Conservation (phyloP, 768 basidiomycete species). For the Lactifluus subvellereus region DNA sequence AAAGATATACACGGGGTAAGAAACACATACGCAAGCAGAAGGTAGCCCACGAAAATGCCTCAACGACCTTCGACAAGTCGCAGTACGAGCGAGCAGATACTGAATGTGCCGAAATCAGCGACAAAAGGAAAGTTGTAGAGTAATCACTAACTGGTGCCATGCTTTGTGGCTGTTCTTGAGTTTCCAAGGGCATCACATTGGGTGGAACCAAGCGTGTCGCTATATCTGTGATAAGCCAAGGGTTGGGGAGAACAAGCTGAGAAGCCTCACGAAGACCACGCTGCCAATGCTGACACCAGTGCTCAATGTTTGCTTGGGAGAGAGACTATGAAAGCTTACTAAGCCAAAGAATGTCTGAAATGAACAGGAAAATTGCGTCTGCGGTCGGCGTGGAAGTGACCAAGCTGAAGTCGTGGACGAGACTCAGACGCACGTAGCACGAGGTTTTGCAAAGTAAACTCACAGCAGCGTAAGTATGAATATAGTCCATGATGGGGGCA, state of each 20-base stretch:
- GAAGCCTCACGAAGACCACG: conserved; percentile 22
- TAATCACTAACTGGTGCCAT: conserved; percentile 18
- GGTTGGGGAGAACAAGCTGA: neutral
- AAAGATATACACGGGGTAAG: neutral
- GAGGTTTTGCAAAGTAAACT: neutral
- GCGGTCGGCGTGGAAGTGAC: conserved; percentile 15
- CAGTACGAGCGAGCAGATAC: conserved; percentile 25
- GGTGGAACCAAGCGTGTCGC: conserved; percentile 16
- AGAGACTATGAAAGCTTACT: conserved; percentile 8
- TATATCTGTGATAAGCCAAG: neutral
- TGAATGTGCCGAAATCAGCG: neutral
- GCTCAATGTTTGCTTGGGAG: neutral
- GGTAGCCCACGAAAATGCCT: conserved; percentile 24
- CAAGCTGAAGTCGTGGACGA: conserved; percentile 10
- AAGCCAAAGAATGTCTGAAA: conserved; percentile 22
- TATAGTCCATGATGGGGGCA: conserved; percentile 24
- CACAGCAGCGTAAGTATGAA: conserved; percentile 22
- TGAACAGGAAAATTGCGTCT: conserved; percentile 21
- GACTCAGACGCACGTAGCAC: neutral
- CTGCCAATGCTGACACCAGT: conserved; percentile 16
- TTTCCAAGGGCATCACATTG: conserved; percentile 21
- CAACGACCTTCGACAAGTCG: conserved; percentile 23
- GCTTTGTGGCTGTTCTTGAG: conserved; percentile 13
- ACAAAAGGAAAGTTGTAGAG: neutral
- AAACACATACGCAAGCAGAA: conserved; percentile 19